Base-by-base conservation (phyloP, 208 protist genomes). In the Naegleria lovaniensis region DNA sequence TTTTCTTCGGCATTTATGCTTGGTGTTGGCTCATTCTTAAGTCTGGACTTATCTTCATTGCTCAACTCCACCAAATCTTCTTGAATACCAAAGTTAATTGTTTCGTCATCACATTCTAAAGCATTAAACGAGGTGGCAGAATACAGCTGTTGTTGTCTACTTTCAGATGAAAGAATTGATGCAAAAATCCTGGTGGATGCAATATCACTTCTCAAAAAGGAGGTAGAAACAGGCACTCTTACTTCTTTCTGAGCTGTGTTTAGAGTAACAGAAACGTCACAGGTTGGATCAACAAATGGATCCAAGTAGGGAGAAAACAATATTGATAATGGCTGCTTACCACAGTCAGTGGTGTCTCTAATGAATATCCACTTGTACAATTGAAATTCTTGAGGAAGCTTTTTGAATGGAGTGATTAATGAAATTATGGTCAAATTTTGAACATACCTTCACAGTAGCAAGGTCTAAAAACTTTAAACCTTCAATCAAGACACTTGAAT, bases 341-440 rank as follows among this genome's bases (percentile, higher is more conserved):
- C 25, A 36, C 29, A 36, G 0, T 11, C n/a, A 33, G 16, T 36
- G 7, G 19, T 13, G 9, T 85, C 83, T 0, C 36, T 0, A n/a
- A 88, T 22, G 67, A 89, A 89, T 15, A 89, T 89, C 85, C 85
- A 89, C 39, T 89, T 67, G n/a, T 89, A 67, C 55, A 90, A 36
- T 41, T 90, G 48, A 51, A 90, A 90, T 51, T 67, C 55, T 79
- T 90, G 36, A 6, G 55, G 48, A 48, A 67, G 13, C 6, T 48
- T 9, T 48, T 9, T 48, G 5, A 48, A 9, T 48, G 43, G 7
- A 48, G 1, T 48, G n/a, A n/a, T 48, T 7, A 48, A 7, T 48
- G 7, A 48, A 48, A 48, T 48, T 48, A 7, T 48, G 7, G 7
- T 48, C 5, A 48, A 48, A 1, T 48, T 48, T 1, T 48, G 7